Percentiles rank a stretch among this genome's conserved stretches.
Conservation (phyloP, 352 stramenopile species). For the Pythium brassicae region DNA sequence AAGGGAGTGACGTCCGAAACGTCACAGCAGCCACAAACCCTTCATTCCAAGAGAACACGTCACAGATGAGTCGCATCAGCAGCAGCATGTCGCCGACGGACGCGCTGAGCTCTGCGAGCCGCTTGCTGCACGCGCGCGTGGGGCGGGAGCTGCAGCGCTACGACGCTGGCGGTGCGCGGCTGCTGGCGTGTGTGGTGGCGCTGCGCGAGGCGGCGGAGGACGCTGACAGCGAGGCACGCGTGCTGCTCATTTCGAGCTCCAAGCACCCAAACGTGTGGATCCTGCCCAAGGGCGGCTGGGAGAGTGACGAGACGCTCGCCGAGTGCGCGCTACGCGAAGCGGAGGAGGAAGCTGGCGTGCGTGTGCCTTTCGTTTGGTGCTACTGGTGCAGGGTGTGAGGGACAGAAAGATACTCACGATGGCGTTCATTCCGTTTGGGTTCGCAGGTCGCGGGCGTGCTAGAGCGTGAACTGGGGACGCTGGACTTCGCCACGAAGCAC, state of each 20-base stretch:
- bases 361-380: neutral
- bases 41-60: no score
- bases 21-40: no score
- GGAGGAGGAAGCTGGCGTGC: constrained; percentile 92
- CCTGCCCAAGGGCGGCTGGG: constrained; percentile 96
- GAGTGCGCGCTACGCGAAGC: constrained; percentile 91
- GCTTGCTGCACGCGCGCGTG: constrained; percentile 42
- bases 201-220: neutral
- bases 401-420: neutral
- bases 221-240: constrained; percentile 5
- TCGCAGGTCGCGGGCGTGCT: constrained; percentile 40
- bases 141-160: constrained; percentile 69
- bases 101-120: constrained; percentile 9
- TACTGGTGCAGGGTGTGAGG: neutral
- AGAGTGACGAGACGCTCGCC: constrained; percentile 89
- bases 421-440: neutral
- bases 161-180: constrained; percentile 35
- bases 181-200: constrained; percentile 58
- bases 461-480: constrained; percentile 26
- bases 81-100: neutral
- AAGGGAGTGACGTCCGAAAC: neutral
- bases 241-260: constrained; percentile 89
- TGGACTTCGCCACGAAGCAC: constrained; percentile 50
- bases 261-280: constrained; percentile 91
- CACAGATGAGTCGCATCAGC: neutral